These are phyloP conservation scores for Pholiota adiposa DNA, from an alignment of 1,284 basidiomycete species.

Conservation along the genomic window DNA sequence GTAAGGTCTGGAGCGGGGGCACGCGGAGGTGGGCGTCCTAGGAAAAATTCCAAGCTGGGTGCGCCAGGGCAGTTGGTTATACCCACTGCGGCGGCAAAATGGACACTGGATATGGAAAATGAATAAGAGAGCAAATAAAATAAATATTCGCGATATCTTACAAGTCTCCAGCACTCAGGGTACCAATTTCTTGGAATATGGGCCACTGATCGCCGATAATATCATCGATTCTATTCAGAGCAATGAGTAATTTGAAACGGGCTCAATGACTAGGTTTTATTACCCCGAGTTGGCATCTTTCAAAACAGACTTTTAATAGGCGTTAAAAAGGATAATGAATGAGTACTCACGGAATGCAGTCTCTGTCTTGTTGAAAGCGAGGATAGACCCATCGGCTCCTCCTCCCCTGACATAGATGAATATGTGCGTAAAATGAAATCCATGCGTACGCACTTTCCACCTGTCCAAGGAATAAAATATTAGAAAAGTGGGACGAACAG, in stretches of 20 bases:
- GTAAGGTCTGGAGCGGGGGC: constrained; percentile 37
- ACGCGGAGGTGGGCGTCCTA: constrained; percentile 33
- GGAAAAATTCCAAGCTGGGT: constrained; percentile 33
- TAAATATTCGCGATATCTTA: constrained; percentile 16
- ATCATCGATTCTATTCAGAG: constrained; percentile 29
- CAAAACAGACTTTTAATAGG: not conserved
- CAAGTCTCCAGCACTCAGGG: constrained; percentile 32
- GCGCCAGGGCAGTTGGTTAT: constrained; percentile 40
- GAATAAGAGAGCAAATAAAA: not conserved
- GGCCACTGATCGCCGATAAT: constrained; percentile 31
- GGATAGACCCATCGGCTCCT: constrained; percentile 40
- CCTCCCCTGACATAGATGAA: constrained; percentile 24
- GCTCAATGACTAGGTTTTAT: not conserved
- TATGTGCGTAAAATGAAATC: not conserved
- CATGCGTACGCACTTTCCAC: constrained; percentile 12
- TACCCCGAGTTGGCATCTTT: constrained; percentile 32
- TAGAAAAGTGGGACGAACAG: not conserved
- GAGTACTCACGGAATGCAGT: constrained; percentile 24
- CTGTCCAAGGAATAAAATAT: not conserved
- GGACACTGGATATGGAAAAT: constrained; percentile 24
- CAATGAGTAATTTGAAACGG: not conserved
- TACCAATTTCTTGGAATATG: constrained; percentile 27
- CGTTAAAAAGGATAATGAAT: not conserved
- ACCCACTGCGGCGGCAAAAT: constrained; percentile 40
- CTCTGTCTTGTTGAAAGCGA: constrained; percentile 35